A percentile compares a stretch with the other conserved stretches of the same genome.
phyloP scores from a whole-genome alignment of 202 grass and related monocot genomes.

The Carex arenaria region DNA sequence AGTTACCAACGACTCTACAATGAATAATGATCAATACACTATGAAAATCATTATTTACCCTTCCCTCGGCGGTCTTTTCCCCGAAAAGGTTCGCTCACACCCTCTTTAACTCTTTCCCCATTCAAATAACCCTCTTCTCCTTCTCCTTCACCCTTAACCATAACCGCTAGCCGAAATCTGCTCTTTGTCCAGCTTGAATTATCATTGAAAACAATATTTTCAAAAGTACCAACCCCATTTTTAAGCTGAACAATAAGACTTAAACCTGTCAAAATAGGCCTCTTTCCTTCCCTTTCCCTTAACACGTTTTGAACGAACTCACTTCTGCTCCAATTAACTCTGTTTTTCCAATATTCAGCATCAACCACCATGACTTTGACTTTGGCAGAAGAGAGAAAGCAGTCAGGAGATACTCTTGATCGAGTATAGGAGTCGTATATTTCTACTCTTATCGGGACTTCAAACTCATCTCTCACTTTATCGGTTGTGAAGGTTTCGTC shows the following conservation, averaged over 20 bases:
- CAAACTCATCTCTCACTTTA: neutral
- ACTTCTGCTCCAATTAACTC: constrained; percentile 20
- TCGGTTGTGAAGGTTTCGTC: constrained; percentile 31
- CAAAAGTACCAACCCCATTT: constrained; percentile 15
- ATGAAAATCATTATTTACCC: constrained; percentile 22
- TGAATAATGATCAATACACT: neutral
- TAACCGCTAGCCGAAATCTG: constrained; percentile 33
- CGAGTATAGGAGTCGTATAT: neutral
- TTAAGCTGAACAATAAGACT: constrained; percentile 14
- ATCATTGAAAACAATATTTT: constrained; percentile 17
- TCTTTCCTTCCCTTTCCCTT: constrained; percentile 5
- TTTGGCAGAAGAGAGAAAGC: constrained; percentile 30
- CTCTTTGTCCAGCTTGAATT: constrained; percentile 39
- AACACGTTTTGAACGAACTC: constrained; percentile 27
- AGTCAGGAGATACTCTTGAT: neutral
- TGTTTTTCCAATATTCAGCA: constrained; percentile 24
- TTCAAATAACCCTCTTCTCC: neutral
- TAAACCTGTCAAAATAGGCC: constrained; percentile 14
- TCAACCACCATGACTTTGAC: constrained; percentile 31
- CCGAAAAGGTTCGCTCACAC: constrained; percentile 36
- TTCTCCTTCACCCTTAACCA: neutral
- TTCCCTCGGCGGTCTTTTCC: constrained; percentile 38
- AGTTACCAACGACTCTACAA: neutral
- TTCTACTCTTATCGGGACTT: constrained; percentile 29
- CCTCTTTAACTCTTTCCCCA: constrained; percentile 29